These are phyloP conservation scores for Carnegiea gigantea DNA, from an alignment of 179 eudicot genomes.

Conservation along the genomic window DNA sequence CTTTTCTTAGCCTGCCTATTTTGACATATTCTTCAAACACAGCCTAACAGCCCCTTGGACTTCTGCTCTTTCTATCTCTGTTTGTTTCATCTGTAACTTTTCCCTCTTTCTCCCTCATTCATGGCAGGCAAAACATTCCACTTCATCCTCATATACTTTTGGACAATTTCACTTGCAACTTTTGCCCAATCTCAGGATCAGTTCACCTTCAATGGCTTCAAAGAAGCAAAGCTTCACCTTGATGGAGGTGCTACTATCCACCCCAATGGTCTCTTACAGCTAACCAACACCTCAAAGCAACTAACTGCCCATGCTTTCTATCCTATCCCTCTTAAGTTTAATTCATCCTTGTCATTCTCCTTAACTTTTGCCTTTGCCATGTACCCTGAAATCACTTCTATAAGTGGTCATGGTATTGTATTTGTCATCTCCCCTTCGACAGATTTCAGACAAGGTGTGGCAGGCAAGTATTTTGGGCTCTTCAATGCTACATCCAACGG, in stretches of 20 bases:
- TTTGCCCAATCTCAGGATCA: slow-evolving; percentile 18
- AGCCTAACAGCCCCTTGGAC: neutral
- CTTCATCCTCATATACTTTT: neutral
- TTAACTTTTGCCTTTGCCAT: slow-evolving; percentile 45
- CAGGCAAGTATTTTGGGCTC: slow-evolving; percentile 36
- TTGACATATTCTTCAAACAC: neutral
- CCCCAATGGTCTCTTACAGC: slow-evolving; percentile 42
- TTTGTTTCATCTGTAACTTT: neutral
- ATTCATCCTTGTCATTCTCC: slow-evolving; percentile 35
- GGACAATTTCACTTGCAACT: slow-evolving; percentile 13
- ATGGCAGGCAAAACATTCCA: slow-evolving; percentile 18
- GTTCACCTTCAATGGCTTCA: slow-evolving; percentile 38
- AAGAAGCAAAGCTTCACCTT: slow-evolving; percentile 24
- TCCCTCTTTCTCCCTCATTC: neutral
- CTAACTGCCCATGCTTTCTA: slow-evolving; percentile 33
- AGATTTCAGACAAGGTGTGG: slow-evolving; percentile 20
- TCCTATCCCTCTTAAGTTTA: slow-evolving; percentile 26
- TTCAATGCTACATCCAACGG: slow-evolving; percentile 28
- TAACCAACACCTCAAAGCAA: slow-evolving; percentile 34
- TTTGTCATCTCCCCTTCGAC: slow-evolving; percentile 37
- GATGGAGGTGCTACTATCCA: slow-evolving; percentile 39
- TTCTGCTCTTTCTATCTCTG: neutral
- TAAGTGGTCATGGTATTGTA: slow-evolving; percentile 40
- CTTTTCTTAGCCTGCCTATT: neutral
- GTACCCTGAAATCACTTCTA: slow-evolving; percentile 24